These are phyloP conservation scores for Phlegmacium glaucopus DNA, from an alignment of 768 basidiomycete genomes.

Conservation along the genomic window DNA sequence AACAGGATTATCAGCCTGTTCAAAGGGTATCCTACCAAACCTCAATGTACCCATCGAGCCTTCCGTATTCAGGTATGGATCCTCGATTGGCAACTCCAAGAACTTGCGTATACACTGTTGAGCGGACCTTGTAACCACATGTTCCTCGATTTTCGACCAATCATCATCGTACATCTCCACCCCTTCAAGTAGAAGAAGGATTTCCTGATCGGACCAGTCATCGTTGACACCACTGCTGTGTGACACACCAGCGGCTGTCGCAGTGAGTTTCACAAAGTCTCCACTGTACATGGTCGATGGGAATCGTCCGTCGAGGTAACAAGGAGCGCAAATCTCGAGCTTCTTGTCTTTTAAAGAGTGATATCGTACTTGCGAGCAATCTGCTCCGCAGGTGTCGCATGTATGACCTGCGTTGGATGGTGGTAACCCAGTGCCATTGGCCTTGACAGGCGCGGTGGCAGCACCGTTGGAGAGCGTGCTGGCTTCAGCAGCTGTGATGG, in stretches of 20 bases:
- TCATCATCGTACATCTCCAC: constrained; percentile 99
- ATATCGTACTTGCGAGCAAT: constrained; percentile 87
- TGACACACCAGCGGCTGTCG: constrained; percentile 35
- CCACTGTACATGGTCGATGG: constrained; percentile 95
- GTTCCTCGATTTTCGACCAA: constrained; percentile 90
- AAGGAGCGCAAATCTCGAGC: constrained; percentile 85
- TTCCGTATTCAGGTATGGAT: constrained; percentile 80
- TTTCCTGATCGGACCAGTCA: constrained; percentile 91
- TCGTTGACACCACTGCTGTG: constrained; percentile 41
- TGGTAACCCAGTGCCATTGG: constrained; percentile 48
- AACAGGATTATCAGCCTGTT: constrained; percentile 94
- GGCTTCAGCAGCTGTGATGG: constrained; percentile 68
- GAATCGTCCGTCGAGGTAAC: constrained; percentile 96
- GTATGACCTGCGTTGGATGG: constrained; percentile 53
- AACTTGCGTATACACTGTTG: constrained; percentile 97
- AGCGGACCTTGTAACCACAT: constrained; percentile 86
- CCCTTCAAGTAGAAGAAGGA: constrained; percentile 85
- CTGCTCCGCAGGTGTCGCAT: constrained; percentile 94
- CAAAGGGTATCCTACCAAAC: constrained; percentile 82
- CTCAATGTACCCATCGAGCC: constrained; percentile 72
- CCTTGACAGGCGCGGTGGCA: constrained; percentile 28
- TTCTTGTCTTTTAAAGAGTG: constrained; percentile 92
- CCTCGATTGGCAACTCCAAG: constrained; percentile 94
- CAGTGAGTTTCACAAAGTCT: constrained; percentile 88
- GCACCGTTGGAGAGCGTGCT: constrained; percentile 54